Evolutionary conservation across 2,329 filamentous ascomycete genomes (phyloP).

Genomic region (Cladosporium velox): DNA sequence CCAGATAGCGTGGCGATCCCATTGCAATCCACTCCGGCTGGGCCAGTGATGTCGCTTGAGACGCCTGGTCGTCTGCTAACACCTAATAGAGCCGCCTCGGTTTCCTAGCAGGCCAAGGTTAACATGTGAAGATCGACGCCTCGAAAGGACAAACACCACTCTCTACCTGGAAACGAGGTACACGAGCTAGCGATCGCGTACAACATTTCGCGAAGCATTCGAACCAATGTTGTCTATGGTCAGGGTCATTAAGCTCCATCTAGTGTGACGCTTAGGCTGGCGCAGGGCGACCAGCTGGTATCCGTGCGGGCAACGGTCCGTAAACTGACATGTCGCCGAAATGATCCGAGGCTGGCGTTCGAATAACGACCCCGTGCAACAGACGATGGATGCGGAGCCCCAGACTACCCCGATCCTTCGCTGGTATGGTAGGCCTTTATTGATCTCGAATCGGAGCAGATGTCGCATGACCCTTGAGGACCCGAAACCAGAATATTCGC

Average conservation of each 20-base stretch:
- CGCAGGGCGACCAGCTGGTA: not conserved
- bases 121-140: not conserved
- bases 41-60: not conserved
- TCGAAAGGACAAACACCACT: not conserved
- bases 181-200: not conserved
- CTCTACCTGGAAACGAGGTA: not conserved
- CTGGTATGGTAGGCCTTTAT: not conserved
- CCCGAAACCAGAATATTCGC: not conserved
- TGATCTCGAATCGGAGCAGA: not conserved
- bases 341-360: not conserved
- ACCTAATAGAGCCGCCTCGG: not conserved
- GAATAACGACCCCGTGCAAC: not conserved
- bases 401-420: not conserved
- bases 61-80: not conserved
- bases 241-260: not conserved
- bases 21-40: not conserved
- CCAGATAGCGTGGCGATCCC: not conserved
- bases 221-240: not conserved
- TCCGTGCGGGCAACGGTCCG: not conserved
- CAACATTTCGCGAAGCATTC: not conserved
- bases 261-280: not conserved
- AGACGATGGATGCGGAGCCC: conserved; percentile 2
- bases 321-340: not conserved
- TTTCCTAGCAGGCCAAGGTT: not conserved
- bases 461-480: not conserved